Conservation (phyloP, 768 basidiomycete genomes). For the Kockovaella imperatae region DNA sequence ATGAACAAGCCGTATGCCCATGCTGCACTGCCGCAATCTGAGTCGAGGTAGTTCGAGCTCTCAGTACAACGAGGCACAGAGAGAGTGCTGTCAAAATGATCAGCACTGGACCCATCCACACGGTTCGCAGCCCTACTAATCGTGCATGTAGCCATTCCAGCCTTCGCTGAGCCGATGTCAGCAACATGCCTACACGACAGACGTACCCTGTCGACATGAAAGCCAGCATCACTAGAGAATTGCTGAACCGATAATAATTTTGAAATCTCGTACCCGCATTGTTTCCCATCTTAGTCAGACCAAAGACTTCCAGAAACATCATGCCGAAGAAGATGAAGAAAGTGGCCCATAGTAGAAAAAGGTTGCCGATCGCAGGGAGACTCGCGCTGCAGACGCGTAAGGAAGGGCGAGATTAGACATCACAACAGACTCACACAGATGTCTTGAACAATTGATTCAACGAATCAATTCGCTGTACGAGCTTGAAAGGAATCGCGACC, state of each 20-base stretch:
- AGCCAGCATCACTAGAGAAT: conserved; percentile 75
- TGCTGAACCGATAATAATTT: conserved; percentile 74
- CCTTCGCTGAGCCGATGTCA: conserved; percentile 58
- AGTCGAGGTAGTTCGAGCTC: conserved; percentile 50
- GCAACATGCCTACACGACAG: background rate
- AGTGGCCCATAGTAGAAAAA: conserved; percentile 79
- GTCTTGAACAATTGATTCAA: conserved; percentile 96
- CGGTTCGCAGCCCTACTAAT: conserved; percentile 58
- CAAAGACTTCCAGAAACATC: conserved; percentile 80
- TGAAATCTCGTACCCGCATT: conserved; percentile 56
- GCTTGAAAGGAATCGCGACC: conserved; percentile 85
- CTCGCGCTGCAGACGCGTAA: conserved; percentile 56
- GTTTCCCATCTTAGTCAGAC: conserved; percentile 74
- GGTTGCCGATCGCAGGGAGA: conserved; percentile 72
- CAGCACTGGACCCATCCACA: conserved; percentile 9
- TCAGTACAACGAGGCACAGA: conserved; percentile 75
- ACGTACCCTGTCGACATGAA: conserved; percentile 88
- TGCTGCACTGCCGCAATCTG: conserved; percentile 76
- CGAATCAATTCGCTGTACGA: conserved; percentile 77
- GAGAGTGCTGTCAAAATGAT: conserved; percentile 52
- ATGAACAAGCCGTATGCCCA: conserved; percentile 87
- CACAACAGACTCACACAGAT: conserved; percentile 59
- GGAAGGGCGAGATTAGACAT: background rate
- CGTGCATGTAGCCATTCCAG: conserved; percentile 98
- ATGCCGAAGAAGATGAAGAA: conserved; percentile 88